These are phyloP conservation scores for Furcasterigmium furcatum DNA, from an alignment of 2,329 filamentous ascomycete species.

Conservation along the genomic window DNA sequence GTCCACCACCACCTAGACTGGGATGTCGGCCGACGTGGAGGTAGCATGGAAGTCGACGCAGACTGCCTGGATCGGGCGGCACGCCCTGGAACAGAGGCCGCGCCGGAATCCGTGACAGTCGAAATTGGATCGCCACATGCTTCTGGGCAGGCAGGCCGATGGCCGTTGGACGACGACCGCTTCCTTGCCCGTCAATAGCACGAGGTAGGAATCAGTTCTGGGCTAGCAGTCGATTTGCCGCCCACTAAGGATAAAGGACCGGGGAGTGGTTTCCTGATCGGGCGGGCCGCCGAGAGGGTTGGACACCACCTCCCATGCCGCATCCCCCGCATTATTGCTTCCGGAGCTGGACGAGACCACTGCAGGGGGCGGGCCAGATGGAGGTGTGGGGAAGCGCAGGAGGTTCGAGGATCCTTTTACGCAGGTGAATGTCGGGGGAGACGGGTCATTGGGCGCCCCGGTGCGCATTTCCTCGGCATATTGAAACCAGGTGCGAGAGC, in stretches of 20 bases:
- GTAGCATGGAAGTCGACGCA: neutral
- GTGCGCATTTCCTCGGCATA: slow-evolving; percentile 12
- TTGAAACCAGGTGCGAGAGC: slow-evolving; percentile 6
- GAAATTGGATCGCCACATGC: slow-evolving; percentile 3
- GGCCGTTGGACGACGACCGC: neutral
- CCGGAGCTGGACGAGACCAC: neutral
- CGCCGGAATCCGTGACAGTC: neutral
- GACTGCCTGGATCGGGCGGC: too few species aligned
- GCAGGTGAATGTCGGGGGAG: neutral
- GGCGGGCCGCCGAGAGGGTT: slow-evolving; percentile 11
- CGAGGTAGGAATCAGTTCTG: neutral
- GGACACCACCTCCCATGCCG: slow-evolving; percentile 13
- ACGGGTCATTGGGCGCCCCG: slow-evolving; percentile 1
- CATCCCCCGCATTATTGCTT: slow-evolving; percentile 11
- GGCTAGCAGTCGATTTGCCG: neutral
- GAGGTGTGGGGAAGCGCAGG: slow-evolving; percentile 4
- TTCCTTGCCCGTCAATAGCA: neutral
- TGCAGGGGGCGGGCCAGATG: neutral
- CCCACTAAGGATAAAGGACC: slow-evolving; percentile 9
- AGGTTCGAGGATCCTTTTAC: neutral
- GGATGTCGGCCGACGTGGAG: neutral
- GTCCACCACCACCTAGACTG: too few species aligned
- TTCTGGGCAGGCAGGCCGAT: neutral
- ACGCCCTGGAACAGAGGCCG: too few species aligned
- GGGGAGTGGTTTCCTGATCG: slow-evolving; percentile 11